A percentile compares a stretch with the other conserved stretches of the same genome.
phyloP scores from a whole-genome alignment of 495 filamentous ascomycete genomes.

The Aspergillus avenaceus region DNA sequence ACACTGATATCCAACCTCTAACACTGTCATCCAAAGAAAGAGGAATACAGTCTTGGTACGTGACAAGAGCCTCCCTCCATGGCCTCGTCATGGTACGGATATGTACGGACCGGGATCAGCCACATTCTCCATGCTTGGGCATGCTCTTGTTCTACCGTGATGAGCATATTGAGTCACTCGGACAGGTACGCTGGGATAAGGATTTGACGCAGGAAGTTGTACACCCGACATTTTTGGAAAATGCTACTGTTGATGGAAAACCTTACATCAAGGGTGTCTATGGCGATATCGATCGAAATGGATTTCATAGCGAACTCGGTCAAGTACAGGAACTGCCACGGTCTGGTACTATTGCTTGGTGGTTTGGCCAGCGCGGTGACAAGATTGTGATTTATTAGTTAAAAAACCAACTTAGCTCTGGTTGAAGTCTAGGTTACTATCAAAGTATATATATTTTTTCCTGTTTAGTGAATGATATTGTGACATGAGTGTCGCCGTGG shows the following conservation, averaged over 20 bases:
- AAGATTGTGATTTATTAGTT: slow-evolving; percentile 6
- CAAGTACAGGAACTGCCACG: slow-evolving; percentile 4
- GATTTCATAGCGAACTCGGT: background rate
- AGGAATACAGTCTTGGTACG: background rate
- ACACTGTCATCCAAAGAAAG: background rate
- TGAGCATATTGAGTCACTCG: slow-evolving; percentile 10
- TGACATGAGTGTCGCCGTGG: no score
- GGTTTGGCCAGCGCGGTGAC: slow-evolving; percentile 5
- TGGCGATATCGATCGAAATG: background rate
- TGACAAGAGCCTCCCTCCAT: background rate
- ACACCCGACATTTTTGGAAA: slow-evolving; percentile 1
- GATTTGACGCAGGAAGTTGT: slow-evolving; percentile 1
- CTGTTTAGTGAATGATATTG: no score
- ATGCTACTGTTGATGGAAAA: background rate
- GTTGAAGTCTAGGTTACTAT: no score
- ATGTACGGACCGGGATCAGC: background rate
- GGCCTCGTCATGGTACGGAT: background rate
- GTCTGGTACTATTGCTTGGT: slow-evolving; percentile 5
- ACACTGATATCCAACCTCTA: background rate
- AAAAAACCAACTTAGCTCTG: no score
- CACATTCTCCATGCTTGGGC: slow-evolving; percentile 2
- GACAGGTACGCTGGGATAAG: slow-evolving; percentile 12
- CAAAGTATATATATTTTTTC: no score
- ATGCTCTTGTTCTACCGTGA: slow-evolving; percentile 1
- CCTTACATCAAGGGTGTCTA: slow-evolving; percentile 11